Base-by-base conservation (phyloP, 495 filamentous ascomycete genomes). In the Penicillium goetzii region DNA sequence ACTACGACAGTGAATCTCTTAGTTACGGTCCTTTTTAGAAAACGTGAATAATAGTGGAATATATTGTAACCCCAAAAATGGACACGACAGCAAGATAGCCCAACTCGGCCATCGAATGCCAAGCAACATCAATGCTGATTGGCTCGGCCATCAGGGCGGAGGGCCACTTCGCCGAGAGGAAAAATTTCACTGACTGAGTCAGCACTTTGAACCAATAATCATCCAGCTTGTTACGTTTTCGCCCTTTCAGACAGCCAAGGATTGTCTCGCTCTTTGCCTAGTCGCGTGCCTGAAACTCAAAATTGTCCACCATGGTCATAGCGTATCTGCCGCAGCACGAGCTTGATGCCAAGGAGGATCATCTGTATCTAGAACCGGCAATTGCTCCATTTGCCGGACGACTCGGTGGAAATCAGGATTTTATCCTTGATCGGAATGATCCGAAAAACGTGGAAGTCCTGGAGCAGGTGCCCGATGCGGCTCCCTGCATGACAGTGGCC, bases 391-490 rank as follows among this genome's bases (percentile, higher is more conserved):
- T 40, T 40, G 36, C 36, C 36, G 36, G 36, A 14, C 36, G 36
- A 5, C 36, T 40, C 3, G 36, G 36, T 3, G 36, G 36, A 3
- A 83, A 83, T 53, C 80, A 82, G 61, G 75, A 76, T 5, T 40
- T 82, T 59, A 72, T 77, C 0, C 51, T 82, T 21, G 70, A 77
- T 43, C 77, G 74, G 5, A 65, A 69, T 58, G 77, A 82, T 58
- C 71, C 74, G 1, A 65, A 70, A 17, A 78, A 79, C 55, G 58
- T 65, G 0, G 68, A 65, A 8, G 62, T 80, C 0, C 66, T 81
- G 50, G 69, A 74, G 41, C 71, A 71, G 49, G 63, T 77, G 33
- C 82, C 82, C 1, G 81, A 84, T 73, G 81, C 81, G 7, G 76
- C 75, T 23, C 70, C 80, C 11, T 71, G 68, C 41, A 80, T 82